Conservation (phyloP, 1,284 basidiomycete genomes). For the Farysia itapuensis region DNA sequence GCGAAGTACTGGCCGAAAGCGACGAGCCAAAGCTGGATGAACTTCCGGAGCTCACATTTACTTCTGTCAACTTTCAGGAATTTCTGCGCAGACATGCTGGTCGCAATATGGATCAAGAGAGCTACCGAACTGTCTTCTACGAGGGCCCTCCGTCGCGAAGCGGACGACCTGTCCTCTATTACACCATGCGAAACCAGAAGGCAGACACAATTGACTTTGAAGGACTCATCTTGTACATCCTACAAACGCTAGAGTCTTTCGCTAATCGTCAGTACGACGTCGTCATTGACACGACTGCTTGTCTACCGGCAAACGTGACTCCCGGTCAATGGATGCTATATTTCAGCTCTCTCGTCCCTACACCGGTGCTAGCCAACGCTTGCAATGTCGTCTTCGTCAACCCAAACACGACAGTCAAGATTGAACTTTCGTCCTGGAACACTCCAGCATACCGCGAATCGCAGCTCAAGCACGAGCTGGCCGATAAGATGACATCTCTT, state of each 20-base stretch:
- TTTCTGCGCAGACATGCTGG: slow-evolving; percentile 43
- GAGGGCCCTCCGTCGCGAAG: slow-evolving; percentile 51
- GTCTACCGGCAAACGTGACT: slow-evolving; percentile 30
- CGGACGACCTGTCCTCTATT: slow-evolving; percentile 62
- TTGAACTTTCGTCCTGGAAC: slow-evolving; percentile 31
- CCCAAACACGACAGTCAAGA: slow-evolving; percentile 38
- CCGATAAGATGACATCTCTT: slow-evolving; percentile 20
- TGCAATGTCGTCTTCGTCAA: slow-evolving; percentile 46
- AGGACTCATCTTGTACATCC: slow-evolving; percentile 66
- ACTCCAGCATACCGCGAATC: slow-evolving; percentile 15
- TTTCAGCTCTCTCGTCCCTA: slow-evolving; percentile 43
- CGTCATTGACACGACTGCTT: slow-evolving; percentile 45
- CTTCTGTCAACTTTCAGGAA: slow-evolving; percentile 37
- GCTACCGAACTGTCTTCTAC: slow-evolving; percentile 43
- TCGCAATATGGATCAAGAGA: slow-evolving; percentile 43
- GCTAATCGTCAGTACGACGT: slow-evolving; percentile 40
- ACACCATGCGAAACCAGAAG: slow-evolving; percentile 66
- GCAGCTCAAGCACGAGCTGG: slow-evolving; percentile 18
- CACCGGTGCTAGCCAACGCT: slow-evolving; percentile 37
- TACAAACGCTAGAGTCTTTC: slow-evolving; percentile 39
- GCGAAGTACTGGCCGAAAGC: slow-evolving; percentile 31
- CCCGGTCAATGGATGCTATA: slow-evolving; percentile 51
- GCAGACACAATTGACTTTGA: slow-evolving; percentile 84
- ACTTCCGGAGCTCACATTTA: slow-evolving; percentile 14
- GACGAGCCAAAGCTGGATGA: slow-evolving; percentile 42